A percentile compares a stretch with the other conserved stretches of the same genome.
Conservation (phyloP, 1,284 basidiomycete genomes). For the Naganishia albida region DNA sequence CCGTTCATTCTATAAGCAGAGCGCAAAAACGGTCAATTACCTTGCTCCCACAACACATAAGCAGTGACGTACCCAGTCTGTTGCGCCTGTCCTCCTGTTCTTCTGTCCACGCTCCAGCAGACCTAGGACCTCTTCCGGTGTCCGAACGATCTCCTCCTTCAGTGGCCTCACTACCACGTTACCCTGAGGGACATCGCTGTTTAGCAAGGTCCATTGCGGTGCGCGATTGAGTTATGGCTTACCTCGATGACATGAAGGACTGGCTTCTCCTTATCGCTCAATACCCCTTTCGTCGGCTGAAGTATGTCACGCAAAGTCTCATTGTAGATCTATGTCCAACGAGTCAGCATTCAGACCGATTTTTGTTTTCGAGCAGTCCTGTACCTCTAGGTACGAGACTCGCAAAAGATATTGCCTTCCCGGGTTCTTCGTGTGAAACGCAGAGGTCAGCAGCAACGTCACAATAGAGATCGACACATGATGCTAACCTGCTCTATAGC, state of each 20-base stretch:
- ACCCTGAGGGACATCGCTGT: conserved; percentile 38
- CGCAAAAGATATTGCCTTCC: conserved; percentile 52
- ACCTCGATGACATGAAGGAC: conserved; percentile 51
- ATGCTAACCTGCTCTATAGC: conserved; percentile 53
- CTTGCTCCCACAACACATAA: background rate
- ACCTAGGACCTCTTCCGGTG: conserved; percentile 56
- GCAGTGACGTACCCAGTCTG: conserved; percentile 56
- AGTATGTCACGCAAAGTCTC: conserved; percentile 60
- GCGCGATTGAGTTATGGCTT: conserved; percentile 17
- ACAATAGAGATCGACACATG: background rate
- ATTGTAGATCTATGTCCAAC: conserved; percentile 57
- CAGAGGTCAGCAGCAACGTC: background rate
- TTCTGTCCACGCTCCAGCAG: conserved; percentile 57
- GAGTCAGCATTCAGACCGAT: background rate
- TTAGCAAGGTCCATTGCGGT: background rate
- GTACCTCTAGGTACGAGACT: conserved; percentile 59
- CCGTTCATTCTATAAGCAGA: conserved; percentile 54
- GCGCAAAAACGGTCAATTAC: background rate
- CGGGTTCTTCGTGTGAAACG: conserved; percentile 42
- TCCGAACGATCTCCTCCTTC: conserved; percentile 59
- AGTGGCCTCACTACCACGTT: conserved; percentile 57
- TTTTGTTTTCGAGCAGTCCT: background rate
- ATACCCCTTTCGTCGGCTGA: conserved; percentile 45
- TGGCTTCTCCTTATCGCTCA: conserved; percentile 47
- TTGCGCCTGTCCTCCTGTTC: conserved; percentile 58